Conservation (phyloP, 805 yeast genomes). For the Candida patagonica region DNA sequence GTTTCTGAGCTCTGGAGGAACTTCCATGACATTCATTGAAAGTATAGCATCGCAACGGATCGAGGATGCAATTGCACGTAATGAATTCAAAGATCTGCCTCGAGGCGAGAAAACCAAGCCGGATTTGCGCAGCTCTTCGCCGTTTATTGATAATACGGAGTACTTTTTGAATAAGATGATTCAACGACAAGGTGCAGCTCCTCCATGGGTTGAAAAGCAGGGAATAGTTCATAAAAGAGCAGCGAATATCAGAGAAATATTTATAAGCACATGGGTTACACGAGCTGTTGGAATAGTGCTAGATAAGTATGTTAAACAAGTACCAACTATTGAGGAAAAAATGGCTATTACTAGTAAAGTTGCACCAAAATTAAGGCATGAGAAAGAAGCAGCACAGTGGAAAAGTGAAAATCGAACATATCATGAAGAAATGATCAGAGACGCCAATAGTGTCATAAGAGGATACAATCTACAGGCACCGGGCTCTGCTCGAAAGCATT, state of each 20-base stretch:
- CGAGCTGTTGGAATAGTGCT: not conserved
- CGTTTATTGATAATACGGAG: slow-evolving; percentile 58
- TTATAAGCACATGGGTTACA: slow-evolving; percentile 9
- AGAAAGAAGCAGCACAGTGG: slow-evolving; percentile 29
- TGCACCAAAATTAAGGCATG: not conserved
- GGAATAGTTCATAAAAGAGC: slow-evolving; percentile 44
- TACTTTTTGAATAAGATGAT: slow-evolving; percentile 73
- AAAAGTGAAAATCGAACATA: slow-evolving; percentile 25
- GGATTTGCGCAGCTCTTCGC: slow-evolving; percentile 36
- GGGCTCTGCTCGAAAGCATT: slow-evolving; percentile 46
- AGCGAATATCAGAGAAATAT: slow-evolving; percentile 35
- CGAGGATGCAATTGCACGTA: slow-evolving; percentile 62
- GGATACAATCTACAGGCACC: slow-evolving; percentile 62
- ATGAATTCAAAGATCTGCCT: slow-evolving; percentile 53
- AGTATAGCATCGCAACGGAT: slow-evolving; percentile 69
- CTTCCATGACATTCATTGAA: slow-evolving; percentile 29
- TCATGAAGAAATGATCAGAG: slow-evolving; percentile 29
- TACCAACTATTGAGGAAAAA: not conserved
- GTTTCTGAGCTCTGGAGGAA: slow-evolving; percentile 25
- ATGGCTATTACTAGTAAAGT: not conserved
- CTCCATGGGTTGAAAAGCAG: slow-evolving; percentile 88
- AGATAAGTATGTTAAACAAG: not conserved
- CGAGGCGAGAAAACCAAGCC: slow-evolving; percentile 53
- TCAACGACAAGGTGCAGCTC: slow-evolving; percentile 61
- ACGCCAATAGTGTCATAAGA: slow-evolving; percentile 41